Evolutionary conservation across 2,329 filamentous ascomycete species (phyloP).

Genomic region (Atkinsonella hypoxylon): DNA sequence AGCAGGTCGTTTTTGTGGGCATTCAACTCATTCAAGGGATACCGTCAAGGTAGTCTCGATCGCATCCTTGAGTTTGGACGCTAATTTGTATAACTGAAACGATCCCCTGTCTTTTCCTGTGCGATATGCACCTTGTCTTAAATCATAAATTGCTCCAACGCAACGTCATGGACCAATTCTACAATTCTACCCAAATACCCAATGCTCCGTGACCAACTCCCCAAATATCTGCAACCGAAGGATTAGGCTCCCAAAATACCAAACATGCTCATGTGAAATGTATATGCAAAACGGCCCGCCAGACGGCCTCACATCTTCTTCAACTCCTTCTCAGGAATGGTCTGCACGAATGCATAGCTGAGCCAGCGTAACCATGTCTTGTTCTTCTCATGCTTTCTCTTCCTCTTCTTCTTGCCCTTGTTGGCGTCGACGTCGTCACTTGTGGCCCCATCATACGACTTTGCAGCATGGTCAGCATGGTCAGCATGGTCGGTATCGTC

Average conservation of each 20-base stretch:
- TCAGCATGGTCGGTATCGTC: slow-evolving; percentile 17
- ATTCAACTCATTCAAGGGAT: no score
- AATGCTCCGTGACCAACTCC: background rate
- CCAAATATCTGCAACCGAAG: background rate
- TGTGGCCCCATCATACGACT: slow-evolving; percentile 13
- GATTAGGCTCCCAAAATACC: background rate
- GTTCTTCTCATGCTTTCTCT: slow-evolving; percentile 44
- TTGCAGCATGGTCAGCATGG: slow-evolving; percentile 13
- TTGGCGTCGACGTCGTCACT: slow-evolving; percentile 22
- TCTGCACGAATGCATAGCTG: slow-evolving; percentile 66
- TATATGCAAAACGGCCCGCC: background rate
- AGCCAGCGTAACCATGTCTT: slow-evolving; percentile 71
- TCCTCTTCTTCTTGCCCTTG: slow-evolving; percentile 34
- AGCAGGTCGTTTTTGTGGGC: no score
- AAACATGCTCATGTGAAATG: background rate
- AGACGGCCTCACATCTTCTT: slow-evolving; percentile 26
- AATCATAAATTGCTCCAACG: no score
- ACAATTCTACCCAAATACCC: background rate
- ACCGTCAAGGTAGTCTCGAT: no score
- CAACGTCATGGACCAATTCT: background rate
- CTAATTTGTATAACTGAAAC: no score
- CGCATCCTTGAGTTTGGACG: no score
- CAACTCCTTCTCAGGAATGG: slow-evolving; percentile 54
- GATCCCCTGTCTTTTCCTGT: no score
- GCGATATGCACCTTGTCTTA: no score